Evolutionary conservation across 352 stramenopile species (phyloP).

Genomic region (Phytophthora podocarpi): DNA sequence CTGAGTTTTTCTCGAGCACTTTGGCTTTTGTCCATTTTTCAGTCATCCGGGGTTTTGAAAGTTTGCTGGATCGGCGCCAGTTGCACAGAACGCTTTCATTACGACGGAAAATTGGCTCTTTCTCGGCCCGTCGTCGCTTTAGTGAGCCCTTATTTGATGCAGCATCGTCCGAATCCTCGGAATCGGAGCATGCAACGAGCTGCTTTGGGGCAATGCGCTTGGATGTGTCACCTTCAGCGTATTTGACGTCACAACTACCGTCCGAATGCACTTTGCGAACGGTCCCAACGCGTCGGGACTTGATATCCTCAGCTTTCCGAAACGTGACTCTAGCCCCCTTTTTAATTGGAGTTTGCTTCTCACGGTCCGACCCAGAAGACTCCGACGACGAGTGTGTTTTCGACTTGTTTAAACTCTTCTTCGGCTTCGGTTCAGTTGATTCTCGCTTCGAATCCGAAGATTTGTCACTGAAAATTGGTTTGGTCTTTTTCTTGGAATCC

Average conservation of each 20-base stretch:
- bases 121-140: background rate
- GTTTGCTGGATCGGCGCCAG: constrained; percentile 46
- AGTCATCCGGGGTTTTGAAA: constrained; percentile 38
- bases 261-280: constrained; percentile 53
- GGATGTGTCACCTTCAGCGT: constrained; percentile 51
- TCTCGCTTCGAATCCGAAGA: constrained; percentile 22
- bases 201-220: constrained; percentile 39
- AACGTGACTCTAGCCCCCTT: constrained; percentile 47
- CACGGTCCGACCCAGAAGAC: constrained; percentile 21
- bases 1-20: constrained; percentile 39
- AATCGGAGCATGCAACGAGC: constrained; percentile 37
- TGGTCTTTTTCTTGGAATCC: constrained; percentile 18
- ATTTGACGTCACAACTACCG: constrained; percentile 67
- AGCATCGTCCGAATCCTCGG: constrained; percentile 35
- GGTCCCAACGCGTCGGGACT: constrained; percentile 33
- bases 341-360: constrained; percentile 15
- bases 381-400: constrained; percentile 22
- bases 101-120: constrained; percentile 25
- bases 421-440: constrained; percentile 10
- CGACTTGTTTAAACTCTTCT: constrained; percentile 21
- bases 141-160: background rate
- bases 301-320: constrained; percentile 35
- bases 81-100: constrained; percentile 40
- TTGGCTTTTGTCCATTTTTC: constrained; percentile 37
- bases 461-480: background rate